phyloP scores from a whole-genome alignment of 805 yeast species.

The Saccharomycopsis fermentans region DNA sequence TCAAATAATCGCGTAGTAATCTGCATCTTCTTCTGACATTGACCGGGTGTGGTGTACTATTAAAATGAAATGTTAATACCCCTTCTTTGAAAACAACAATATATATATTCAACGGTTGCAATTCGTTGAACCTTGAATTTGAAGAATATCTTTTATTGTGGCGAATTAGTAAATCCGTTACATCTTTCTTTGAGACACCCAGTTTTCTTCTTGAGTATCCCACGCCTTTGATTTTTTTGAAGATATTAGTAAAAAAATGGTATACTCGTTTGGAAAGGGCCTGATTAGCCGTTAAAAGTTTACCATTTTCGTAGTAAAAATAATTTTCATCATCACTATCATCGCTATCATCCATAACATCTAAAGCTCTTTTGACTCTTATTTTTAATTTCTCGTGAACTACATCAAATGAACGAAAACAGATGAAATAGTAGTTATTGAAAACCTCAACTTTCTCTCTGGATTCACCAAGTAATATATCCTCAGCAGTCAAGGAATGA shows the following conservation, averaged over 20 bases:
- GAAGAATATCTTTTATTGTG: not conserved
- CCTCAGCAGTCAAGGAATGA: conserved; percentile 97
- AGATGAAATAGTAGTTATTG: conserved; percentile 82
- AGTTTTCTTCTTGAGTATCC: not conserved
- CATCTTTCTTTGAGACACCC: not conserved
- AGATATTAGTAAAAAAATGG: not conserved
- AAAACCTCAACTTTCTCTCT: conserved; percentile 95
- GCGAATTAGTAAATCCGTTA: not conserved
- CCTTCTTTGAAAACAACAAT: conserved; percentile 64
- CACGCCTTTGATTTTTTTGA: not conserved
- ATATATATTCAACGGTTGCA: conserved; percentile 57
- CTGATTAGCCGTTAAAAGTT: not conserved
- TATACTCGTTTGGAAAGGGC: not conserved
- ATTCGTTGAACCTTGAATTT: conserved; percentile 20
- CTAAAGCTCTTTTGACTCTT: conserved; percentile 9
- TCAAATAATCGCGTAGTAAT: conserved; percentile 66
- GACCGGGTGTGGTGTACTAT: conserved; percentile 59
- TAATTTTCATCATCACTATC: not conserved
- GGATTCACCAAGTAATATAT: conserved; percentile 90
- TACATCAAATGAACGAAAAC: conserved; percentile 93
- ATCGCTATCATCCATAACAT: not conserved
- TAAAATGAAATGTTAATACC: conserved; percentile 57
- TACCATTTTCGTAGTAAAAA: not conserved
- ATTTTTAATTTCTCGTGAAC: conserved; percentile 25
- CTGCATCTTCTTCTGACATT: conserved; percentile 76